Evolutionary conservation across 2,329 filamentous ascomycete genomes (phyloP).

Genomic region (Aspergillaceae sp.): DNA sequence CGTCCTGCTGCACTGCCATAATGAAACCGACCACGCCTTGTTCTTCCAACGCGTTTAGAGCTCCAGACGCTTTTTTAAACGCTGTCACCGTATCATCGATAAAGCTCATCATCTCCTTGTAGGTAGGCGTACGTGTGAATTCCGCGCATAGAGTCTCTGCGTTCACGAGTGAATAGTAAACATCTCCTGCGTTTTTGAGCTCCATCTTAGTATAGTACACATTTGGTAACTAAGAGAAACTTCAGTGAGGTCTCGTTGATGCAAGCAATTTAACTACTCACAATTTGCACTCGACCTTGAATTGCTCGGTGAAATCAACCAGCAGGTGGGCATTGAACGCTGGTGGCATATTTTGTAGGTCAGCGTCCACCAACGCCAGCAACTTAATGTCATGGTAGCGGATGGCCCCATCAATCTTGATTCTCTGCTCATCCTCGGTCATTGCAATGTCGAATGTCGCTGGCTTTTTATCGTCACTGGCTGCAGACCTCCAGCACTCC

Average conservation of each 20-base stretch:
- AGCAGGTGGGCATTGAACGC: neutral
- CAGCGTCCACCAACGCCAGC: neutral
- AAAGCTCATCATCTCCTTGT: neutral
- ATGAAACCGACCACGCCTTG: neutral
- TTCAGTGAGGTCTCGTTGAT: too few species aligned
- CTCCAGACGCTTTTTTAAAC: neutral
- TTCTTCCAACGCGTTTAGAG: neutral
- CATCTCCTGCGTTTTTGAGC: neutral
- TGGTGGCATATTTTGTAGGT: neutral
- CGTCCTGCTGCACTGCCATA: neutral
- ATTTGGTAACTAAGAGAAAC: neutral
- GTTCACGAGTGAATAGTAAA: too few species aligned
- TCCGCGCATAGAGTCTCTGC: too few species aligned
- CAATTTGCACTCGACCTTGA: too few species aligned
- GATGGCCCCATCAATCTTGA: neutral
- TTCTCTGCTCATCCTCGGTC: neutral
- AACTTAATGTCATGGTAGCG: neutral
- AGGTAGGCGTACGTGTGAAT: neutral
- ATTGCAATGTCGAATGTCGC: neutral
- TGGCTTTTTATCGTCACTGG: neutral
- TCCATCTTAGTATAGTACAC: neutral
- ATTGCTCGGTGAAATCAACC: neutral
- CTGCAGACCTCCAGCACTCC: neutral
- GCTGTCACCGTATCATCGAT: neutral
- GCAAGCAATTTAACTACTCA: too few species aligned